Base-by-base conservation (phyloP, 1,284 basidiomycete species). In the Cryptococcus depauperatus region DNA sequence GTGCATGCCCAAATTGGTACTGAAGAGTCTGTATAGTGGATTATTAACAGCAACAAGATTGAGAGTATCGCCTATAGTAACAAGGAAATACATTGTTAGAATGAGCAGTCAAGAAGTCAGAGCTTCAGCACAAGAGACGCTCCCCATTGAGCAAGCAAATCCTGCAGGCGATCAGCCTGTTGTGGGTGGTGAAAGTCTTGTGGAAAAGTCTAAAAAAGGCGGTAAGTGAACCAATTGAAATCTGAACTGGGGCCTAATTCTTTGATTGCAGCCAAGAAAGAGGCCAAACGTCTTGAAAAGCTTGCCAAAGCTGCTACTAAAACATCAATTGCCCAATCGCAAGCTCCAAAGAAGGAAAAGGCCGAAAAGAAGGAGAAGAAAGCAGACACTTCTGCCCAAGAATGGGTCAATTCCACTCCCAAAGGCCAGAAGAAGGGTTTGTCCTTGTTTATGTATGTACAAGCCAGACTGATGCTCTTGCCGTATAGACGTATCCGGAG, bases 341-440 rank as follows among this genome's bases (percentile, higher is more conserved):
- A 44, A 35, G 59, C 51, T 5, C 79, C 80, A 52, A 85, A 84
- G 73, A 88, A 86, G 71, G 79, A 73, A 35, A 83, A 84, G 68
- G 37, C 50, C 22, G 84, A 85, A 68, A 80, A 80, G 60, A 72
- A 72, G 58, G 58, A 62, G 46, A 81, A 81, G 72, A 79, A 81
- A 64, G 58, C 44, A 8, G 78, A 79, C 43, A 80, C 79, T 37
- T 75, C 75, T 4, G 61, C 50, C n/a, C 62, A 58, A 48, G 75
- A 76, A 13, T 93, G 85, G 69, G 82, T 92, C 54, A 90, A 92
- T 71, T 81, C 77, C 5, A 93, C 89, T 0, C 86, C 86, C 0
- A 78, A 77, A 60, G 90, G 90, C 37, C 79, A 91, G 65, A 95
- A 92, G 76, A 95, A 95, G 73, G 86, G 88, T 84, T 33, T 52